phyloP scores from a whole-genome alignment of 768 basidiomycete species.

The Mycena belliarum region DNA sequence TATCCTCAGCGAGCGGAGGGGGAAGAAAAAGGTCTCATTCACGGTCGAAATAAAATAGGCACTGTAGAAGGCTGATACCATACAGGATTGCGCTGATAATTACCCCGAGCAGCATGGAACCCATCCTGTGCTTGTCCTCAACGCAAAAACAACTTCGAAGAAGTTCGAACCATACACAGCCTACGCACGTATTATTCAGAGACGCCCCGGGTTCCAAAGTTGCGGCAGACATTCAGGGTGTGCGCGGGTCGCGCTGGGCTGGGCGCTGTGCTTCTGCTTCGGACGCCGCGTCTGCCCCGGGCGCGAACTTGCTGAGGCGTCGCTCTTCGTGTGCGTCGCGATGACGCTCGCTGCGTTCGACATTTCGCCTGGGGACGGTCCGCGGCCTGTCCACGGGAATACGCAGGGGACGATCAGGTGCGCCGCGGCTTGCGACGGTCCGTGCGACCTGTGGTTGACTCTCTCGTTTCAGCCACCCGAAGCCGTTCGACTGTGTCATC shows the following conservation, averaged over 20 bases:
- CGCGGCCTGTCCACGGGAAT: slow-evolving; percentile 46
- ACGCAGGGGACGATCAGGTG: slow-evolving; percentile 49
- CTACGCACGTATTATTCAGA: slow-evolving; percentile 35
- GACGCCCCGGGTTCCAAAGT: slow-evolving; percentile 30
- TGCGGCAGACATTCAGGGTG: slow-evolving; percentile 22
- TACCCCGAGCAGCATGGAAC: slow-evolving; percentile 45
- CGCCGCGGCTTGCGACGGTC: background rate
- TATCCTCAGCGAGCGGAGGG: too few relatives aligned
- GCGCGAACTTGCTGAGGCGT: slow-evolving; percentile 52
- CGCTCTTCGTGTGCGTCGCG: slow-evolving; percentile 44
- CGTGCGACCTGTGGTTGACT: background rate
- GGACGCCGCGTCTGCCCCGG: slow-evolving; percentile 54
- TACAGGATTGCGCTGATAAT: slow-evolving; percentile 37
- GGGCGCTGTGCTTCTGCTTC: slow-evolving; percentile 49
- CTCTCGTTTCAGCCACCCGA: slow-evolving; percentile 29
- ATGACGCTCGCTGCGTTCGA: slow-evolving; percentile 51
- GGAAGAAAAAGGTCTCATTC: too few relatives aligned
- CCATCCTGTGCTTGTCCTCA: slow-evolving; percentile 34
- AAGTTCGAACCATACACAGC: background rate
- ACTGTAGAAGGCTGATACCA: slow-evolving; percentile 48
- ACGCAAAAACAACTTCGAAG: too few relatives aligned
- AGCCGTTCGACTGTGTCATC: slow-evolving; percentile 36
- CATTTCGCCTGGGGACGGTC: slow-evolving; percentile 43
- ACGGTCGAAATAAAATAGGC: slow-evolving; percentile 48
- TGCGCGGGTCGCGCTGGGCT: too few relatives aligned